phyloP scores from a whole-genome alignment of 1,284 basidiomycete genomes.

The Ustilago sp. region DNA sequence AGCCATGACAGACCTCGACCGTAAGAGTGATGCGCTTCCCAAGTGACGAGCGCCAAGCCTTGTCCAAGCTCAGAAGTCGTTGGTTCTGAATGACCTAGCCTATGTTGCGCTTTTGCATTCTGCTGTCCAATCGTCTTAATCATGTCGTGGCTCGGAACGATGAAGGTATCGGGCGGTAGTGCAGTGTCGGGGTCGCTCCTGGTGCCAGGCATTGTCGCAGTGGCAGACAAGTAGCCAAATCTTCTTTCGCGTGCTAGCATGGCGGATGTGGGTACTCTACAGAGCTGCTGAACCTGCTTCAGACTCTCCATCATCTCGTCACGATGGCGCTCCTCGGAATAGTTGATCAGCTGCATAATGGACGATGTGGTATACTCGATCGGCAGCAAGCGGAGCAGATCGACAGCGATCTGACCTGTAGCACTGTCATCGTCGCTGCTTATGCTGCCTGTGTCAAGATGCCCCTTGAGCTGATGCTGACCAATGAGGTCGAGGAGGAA shows the following conservation, averaged over 20 bases:
- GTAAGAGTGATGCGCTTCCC: slow-evolving; percentile 45
- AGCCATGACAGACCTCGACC: slow-evolving; percentile 49
- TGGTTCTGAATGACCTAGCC: slow-evolving; percentile 13
- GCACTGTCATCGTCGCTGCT: not conserved
- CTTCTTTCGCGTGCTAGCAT: slow-evolving; percentile 36
- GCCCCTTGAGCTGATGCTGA: slow-evolving; percentile 4
- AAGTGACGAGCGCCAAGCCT: slow-evolving; percentile 40
- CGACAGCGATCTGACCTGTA: slow-evolving; percentile 38
- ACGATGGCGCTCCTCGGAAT: slow-evolving; percentile 43
- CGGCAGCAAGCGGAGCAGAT: slow-evolving; percentile 47
- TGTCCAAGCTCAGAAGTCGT: slow-evolving; percentile 32
- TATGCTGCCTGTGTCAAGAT: not conserved
- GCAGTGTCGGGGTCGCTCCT: not conserved
- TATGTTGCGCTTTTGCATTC: slow-evolving; percentile 33
- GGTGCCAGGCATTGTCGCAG: slow-evolving; percentile 14
- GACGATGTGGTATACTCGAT: slow-evolving; percentile 47
- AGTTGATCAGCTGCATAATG: slow-evolving; percentile 51
- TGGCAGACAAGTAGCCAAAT: slow-evolving; percentile 18
- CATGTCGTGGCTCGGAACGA: slow-evolving; percentile 41
- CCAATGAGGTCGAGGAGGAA: slow-evolving; percentile 38
- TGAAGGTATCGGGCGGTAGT: slow-evolving; percentile 42
- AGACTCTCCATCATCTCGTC: slow-evolving; percentile 54
- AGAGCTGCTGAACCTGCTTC: slow-evolving; percentile 35
- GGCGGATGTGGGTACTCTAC: slow-evolving; percentile 34
- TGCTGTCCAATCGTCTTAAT: slow-evolving; percentile 35